These are phyloP conservation scores for Gyromitra esculenta DNA, from an alignment of 2,329 filamentous ascomycete genomes.

Conservation along the genomic window DNA sequence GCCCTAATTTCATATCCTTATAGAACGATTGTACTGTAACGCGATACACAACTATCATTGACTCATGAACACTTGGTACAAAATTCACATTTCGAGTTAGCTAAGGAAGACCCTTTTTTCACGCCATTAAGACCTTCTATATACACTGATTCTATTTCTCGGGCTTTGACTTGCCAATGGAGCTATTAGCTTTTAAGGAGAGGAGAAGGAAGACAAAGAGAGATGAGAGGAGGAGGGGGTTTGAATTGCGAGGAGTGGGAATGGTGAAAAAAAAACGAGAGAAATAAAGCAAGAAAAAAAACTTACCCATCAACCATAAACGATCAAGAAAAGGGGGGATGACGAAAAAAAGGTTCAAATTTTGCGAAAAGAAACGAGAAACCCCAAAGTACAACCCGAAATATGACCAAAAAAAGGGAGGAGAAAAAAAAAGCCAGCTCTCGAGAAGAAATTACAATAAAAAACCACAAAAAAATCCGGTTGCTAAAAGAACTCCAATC, in stretches of 20 bases:
- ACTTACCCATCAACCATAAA: constrained; percentile 7
- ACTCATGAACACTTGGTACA: background rate
- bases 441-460: background rate
- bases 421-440: background rate
- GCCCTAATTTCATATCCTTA: too few relatives aligned
- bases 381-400: constrained; percentile 9
- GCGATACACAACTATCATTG: background rate
- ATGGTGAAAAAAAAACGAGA: background rate
- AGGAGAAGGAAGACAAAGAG: background rate
- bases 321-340: background rate
- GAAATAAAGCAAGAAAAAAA: background rate
- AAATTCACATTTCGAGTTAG: background rate
- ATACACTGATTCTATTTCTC: constrained; percentile 25
- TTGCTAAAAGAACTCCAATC: constrained; percentile 29
- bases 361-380: background rate
- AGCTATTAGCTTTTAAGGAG: background rate
- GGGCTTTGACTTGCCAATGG: background rate
- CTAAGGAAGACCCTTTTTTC: background rate
- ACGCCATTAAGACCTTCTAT: constrained; percentile 14
- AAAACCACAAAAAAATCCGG: background rate
- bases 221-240: background rate
- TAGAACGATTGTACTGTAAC: too few relatives aligned
- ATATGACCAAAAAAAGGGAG: background rate
- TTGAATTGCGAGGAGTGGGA: background rate
- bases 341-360: background rate